Base-by-base conservation (phyloP, 2,329 filamentous ascomycete genomes). In the Penicillium sp. region DNA sequence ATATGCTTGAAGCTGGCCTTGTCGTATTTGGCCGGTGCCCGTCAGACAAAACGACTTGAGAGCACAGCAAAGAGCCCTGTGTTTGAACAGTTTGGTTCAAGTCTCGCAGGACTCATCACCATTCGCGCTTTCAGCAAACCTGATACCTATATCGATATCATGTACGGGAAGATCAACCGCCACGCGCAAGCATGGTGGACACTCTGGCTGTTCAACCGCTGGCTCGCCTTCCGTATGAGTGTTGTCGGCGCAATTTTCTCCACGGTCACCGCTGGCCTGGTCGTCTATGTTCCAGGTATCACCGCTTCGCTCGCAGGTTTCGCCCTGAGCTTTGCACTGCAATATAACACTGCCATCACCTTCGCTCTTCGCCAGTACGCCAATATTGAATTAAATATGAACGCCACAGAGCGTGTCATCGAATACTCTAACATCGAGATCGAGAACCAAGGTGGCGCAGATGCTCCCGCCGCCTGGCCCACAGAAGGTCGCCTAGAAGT, bases 31-130 rank as follows among this genome's bases (percentile, higher is more conserved):
- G 74, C 81, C n/a, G 88, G 83, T 1, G 88, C 89, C 0, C 80
- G 90, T 38, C 88, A 91, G 31, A 80, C 88, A 56, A 93, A 92
- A 74, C 81, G 90, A 5, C 80, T 93, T 1, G 89, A 93, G 70
- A 90, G 86, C 59, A 90, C 82, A 3, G 83, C 85, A 51, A 92
- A 91, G 71, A 89, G 86, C 0, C 90, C 90, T 0, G 85, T 93
- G 1, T 92, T 91, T 62, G 89, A 93, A 68, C 85, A 90, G 57
- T 92, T 93, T 63, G 87, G 86, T 10, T 85, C 88, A 1, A 84
- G 88, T 0, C 80, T 93, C 9, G 81, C 83, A 0, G 90, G 90
- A 5, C 83, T 94, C 16, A 79, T 84, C 1, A 92, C 89, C 0
- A 90, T 94, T 48, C 84, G 90, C 11, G 87, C 88, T 0, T 93